Percentiles rank a stretch among this genome's conserved stretches.
These are phyloP conservation scores for Penicillium arizonense DNA, from an alignment of 495 filamentous ascomycete genomes.

Conservation along the genomic window DNA sequence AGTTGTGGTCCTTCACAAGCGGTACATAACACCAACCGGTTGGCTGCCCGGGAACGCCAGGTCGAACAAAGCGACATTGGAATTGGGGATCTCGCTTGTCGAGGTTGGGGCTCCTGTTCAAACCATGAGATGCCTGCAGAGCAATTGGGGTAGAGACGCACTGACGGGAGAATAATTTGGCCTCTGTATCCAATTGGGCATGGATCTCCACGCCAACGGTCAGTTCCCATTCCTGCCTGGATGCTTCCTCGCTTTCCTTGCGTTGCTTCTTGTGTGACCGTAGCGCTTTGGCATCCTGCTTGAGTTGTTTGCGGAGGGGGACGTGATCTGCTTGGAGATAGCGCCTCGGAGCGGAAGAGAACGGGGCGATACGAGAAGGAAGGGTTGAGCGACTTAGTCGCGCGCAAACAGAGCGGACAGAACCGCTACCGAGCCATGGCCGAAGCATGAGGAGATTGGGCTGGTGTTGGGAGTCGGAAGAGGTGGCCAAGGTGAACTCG, in stretches of 20 bases:
- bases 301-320: conserved; percentile 72
- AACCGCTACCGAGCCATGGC: conserved; percentile 32
- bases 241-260: conserved; percentile 38
- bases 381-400: conserved; percentile 14
- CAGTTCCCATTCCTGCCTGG: conserved; percentile 68
- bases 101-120: conserved; percentile 61
- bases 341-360: conserved; percentile 17
- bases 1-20: conserved; percentile 1
- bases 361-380: neutral
- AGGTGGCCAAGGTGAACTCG: neutral
- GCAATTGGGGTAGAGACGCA: conserved; percentile 4
- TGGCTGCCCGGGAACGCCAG: conserved; percentile 86
- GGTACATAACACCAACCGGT: conserved; percentile 47
- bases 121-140: neutral
- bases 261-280: conserved; percentile 35
- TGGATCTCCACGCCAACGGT: conserved; percentile 97
- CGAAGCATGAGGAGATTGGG: conserved; percentile 32
- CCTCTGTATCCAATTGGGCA: conserved; percentile 83
- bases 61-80: conserved; percentile 85
- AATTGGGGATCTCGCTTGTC: conserved; percentile 70
- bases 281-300: conserved; percentile 62
- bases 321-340: conserved; percentile 33
- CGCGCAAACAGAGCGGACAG: conserved; percentile 23
- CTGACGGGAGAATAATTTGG: conserved; percentile 78
- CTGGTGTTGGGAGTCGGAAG: neutral